Evolutionary conservation across 2,329 filamentous ascomycete species (phyloP).

Genomic region (Didymella pinodella): DNA sequence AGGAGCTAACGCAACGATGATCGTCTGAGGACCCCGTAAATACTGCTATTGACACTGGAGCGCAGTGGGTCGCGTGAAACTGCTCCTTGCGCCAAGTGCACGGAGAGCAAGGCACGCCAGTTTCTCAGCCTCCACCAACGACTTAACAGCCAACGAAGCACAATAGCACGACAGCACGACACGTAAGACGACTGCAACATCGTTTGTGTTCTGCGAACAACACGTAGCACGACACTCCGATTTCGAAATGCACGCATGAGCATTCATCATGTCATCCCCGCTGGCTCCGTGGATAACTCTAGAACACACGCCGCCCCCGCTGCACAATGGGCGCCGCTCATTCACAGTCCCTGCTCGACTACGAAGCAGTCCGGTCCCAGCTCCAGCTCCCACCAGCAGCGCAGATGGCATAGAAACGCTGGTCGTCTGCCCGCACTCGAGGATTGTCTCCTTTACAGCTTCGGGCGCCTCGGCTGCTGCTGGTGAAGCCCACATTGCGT

Average conservation of each 20-base stretch:
- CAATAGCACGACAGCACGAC: slow-evolving; percentile 10
- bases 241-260: slow-evolving; percentile 40
- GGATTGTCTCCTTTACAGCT: slow-evolving; percentile 71
- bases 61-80: slow-evolving; percentile 22
- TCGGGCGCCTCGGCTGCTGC: slow-evolving; percentile 29
- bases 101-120: slow-evolving; percentile 18
- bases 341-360: slow-evolving; percentile 58
- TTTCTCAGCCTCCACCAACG: slow-evolving; percentile 8
- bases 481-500: slow-evolving; percentile 69
- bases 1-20: slow-evolving; percentile 5
- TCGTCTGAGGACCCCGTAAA: slow-evolving; percentile 12
- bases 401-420: slow-evolving; percentile 69
- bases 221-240: slow-evolving; percentile 12
- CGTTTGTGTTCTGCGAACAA: neutral
- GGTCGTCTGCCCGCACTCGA: slow-evolving; percentile 75
- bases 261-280: slow-evolving; percentile 43
- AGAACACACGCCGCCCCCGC: slow-evolving; percentile 36
- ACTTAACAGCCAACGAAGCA: slow-evolving; percentile 11
- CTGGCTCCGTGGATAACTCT: slow-evolving; percentile 36
- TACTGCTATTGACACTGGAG: slow-evolving; percentile 15
- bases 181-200: slow-evolving; percentile 7
- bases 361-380: slow-evolving; percentile 39
- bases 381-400: slow-evolving; percentile 49
- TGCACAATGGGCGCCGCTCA: slow-evolving; percentile 51
- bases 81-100: slow-evolving; percentile 20